These are phyloP conservation scores for Paramyrothecium roridum DNA, from an alignment of 2,329 filamentous ascomycete species.

Conservation along the genomic window DNA sequence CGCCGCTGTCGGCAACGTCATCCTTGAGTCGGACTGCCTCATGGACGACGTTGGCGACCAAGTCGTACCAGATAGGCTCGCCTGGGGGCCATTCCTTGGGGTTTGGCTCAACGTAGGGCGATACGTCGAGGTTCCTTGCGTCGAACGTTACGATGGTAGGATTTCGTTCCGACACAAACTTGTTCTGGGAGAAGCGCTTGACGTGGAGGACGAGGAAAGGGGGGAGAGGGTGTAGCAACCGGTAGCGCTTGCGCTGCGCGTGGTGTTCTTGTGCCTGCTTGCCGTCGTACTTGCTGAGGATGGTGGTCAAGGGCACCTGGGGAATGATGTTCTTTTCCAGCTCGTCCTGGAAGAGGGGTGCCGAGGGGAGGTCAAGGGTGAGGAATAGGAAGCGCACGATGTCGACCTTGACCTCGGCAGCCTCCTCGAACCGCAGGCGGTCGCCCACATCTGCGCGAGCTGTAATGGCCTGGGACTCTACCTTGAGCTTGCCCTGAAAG, in stretches of 20 bases:
- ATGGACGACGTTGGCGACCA: slow-evolving; percentile 92
- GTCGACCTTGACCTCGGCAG: slow-evolving; percentile 74
- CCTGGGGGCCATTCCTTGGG: slow-evolving; percentile 65
- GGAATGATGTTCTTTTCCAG: slow-evolving; percentile 95
- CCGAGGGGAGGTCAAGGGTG: slow-evolving; percentile 86
- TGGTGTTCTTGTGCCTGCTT: slow-evolving; percentile 82
- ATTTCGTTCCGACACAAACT: slow-evolving; percentile 93
- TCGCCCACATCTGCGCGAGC: slow-evolving; percentile 85
- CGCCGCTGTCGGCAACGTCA: slow-evolving; percentile 84
- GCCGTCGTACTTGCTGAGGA: slow-evolving; percentile 93
- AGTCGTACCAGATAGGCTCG: slow-evolving; percentile 90
- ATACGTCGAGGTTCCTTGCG: slow-evolving; percentile 76
- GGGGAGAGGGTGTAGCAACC: slow-evolving; percentile 84
- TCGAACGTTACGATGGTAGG: slow-evolving; percentile 98
- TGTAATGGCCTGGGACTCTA: slow-evolving; percentile 92
- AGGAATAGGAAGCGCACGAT: slow-evolving; percentile 82
- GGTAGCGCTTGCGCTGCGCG: slow-evolving; percentile 83
- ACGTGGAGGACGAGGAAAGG: slow-evolving; percentile 92
- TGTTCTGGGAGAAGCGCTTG: slow-evolving; percentile 95
- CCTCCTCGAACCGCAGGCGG: slow-evolving; percentile 88
- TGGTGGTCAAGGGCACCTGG: slow-evolving; percentile 76
- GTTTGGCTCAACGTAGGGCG: slow-evolving; percentile 88
- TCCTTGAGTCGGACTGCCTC: slow-evolving; percentile 75
- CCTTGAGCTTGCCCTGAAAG: slow-evolving; percentile 88
- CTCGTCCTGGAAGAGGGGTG: slow-evolving; percentile 94